These are phyloP conservation scores for Sugiyamaella americana DNA, from an alignment of 805 yeast genomes.

Conservation along the genomic window DNA sequence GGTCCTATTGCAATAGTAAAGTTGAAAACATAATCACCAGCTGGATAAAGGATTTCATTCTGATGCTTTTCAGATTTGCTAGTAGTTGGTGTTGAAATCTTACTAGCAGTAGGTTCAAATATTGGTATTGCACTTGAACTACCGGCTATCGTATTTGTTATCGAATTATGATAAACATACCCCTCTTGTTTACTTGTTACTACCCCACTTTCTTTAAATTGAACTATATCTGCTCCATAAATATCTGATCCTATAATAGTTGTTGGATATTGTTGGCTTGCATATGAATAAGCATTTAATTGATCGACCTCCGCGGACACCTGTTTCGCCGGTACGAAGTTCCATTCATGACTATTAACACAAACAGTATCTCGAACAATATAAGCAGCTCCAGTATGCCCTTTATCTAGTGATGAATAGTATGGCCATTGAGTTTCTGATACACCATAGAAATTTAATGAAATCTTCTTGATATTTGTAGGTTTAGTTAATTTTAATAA, in stretches of 20 bases:
- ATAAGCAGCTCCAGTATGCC: background rate
- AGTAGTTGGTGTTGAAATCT: too few species aligned
- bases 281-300: too few species aligned
- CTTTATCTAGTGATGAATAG: background rate
- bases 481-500: background rate
- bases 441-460: background rate
- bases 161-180: background rate
- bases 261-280: too few species aligned
- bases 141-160: background rate
- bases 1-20: slow-evolving; percentile 54
- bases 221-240: background rate
- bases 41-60: slow-evolving; percentile 55
- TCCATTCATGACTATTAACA: background rate
- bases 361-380: background rate
- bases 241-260: background rate
- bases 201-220: background rate
- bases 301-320: background rate
- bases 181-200: background rate
- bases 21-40: slow-evolving; percentile 68
- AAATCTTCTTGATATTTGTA: background rate
- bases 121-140: background rate
- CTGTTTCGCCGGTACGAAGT: background rate
- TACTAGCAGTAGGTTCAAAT: background rate
- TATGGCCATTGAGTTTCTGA: background rate
- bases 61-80: too few species aligned